These are phyloP conservation scores for Ceratocystiopsis minuta DNA, from an alignment of 2,329 filamentous ascomycete genomes.

Conservation along the genomic window DNA sequence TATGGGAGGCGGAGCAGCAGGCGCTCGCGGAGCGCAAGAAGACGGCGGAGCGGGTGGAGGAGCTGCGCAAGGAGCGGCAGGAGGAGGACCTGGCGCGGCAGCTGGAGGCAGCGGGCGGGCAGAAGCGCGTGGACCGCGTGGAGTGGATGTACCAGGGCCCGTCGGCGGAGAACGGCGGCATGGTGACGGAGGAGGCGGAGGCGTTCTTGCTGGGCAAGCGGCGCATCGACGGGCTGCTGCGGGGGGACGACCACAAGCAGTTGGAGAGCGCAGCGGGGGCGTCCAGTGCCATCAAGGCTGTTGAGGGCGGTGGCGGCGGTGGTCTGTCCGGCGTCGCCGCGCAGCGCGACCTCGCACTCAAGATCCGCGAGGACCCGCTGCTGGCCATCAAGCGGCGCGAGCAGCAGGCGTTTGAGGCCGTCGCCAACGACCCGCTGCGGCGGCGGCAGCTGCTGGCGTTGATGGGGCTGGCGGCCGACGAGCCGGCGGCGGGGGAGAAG, in stretches of 20 bases:
- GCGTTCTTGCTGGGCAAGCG: slow-evolving; percentile 85
- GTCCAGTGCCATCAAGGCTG: neutral
- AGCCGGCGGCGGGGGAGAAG: slow-evolving; percentile 18
- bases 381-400: slow-evolving; percentile 88
- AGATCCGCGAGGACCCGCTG: slow-evolving; percentile 80
- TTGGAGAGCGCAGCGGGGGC: slow-evolving; percentile 24
- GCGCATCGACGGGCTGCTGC: slow-evolving; percentile 65
- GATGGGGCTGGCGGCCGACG: slow-evolving; percentile 37
- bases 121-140: slow-evolving; percentile 62
- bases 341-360: slow-evolving; percentile 61
- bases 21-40: slow-evolving; percentile 89
- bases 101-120: slow-evolving; percentile 74
- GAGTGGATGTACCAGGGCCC: slow-evolving; percentile 98
- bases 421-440: slow-evolving; percentile 61
- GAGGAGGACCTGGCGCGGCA: slow-evolving; percentile 83
- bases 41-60: slow-evolving; percentile 77
- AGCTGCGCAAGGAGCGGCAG: slow-evolving; percentile 82
- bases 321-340: slow-evolving; percentile 24
- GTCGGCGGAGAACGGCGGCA: slow-evolving; percentile 51
- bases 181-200: slow-evolving; percentile 72
- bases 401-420: slow-evolving; percentile 58
- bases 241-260: slow-evolving; percentile 64
- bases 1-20: slow-evolving; percentile 83
- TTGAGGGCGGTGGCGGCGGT: neutral
- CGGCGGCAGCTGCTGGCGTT: slow-evolving; percentile 47